These are phyloP conservation scores for Porcisia hertigi DNA, from an alignment of 208 protist genomes.

Conservation along the genomic window DNA sequence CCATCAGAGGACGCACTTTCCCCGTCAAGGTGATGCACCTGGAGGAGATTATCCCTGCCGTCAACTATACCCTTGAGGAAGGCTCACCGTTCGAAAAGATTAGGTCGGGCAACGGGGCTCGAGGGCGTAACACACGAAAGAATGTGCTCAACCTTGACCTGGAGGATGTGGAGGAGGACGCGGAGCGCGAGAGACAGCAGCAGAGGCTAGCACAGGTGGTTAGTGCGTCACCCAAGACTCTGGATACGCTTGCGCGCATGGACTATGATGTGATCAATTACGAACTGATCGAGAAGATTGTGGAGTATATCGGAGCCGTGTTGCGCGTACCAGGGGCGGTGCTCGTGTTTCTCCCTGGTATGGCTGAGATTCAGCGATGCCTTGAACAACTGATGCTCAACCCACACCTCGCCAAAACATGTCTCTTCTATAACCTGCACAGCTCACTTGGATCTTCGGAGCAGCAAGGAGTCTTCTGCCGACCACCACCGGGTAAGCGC, in stretches of 20 bases:
- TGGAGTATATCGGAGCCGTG: constrained; percentile 80
- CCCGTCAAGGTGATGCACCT: constrained; percentile 94
- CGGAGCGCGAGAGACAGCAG: constrained; percentile 44
- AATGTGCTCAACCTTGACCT: constrained; percentile 57
- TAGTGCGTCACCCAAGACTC: constrained; percentile 52
- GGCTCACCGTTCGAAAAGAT: constrained; percentile 77
- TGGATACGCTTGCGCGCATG: constrained; percentile 78
- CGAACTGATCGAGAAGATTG: constrained; percentile 92
- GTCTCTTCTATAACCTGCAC: constrained; percentile 92
- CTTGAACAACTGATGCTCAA: constrained; percentile 85
- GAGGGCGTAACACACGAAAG: constrained; percentile 76
- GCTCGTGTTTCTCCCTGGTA: constrained; percentile 96
- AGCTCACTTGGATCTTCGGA: constrained; percentile 90
- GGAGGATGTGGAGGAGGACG: constrained; percentile 67
- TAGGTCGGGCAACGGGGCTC: constrained; percentile 40
- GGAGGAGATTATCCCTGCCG: constrained; percentile 91
- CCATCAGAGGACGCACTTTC: constrained; percentile 94
- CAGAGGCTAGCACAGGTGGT: constrained; percentile 44
- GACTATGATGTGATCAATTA: constrained; percentile 94
- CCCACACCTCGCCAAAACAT: constrained; percentile 39
- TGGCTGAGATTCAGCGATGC: constrained; percentile 93
- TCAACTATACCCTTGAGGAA: constrained; percentile 83
- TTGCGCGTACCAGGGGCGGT: constrained; percentile 82
- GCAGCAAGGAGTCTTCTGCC: constrained; percentile 93
- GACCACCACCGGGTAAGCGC: constrained; percentile 80